Evolutionary conservation across 768 basidiomycete species (phyloP).

Genomic region (Dictyophora rubrovolvata): DNA sequence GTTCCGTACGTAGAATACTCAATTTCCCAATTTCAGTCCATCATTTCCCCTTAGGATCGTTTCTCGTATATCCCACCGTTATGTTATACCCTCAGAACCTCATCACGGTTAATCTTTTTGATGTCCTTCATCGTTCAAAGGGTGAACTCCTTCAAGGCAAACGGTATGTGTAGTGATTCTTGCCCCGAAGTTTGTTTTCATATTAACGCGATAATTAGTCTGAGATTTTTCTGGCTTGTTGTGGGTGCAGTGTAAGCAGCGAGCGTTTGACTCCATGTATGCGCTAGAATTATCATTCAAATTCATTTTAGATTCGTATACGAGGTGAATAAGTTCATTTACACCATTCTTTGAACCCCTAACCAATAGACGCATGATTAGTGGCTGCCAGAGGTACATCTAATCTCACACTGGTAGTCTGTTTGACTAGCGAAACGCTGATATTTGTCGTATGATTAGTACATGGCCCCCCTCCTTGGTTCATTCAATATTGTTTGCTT

Average conservation of each 20-base stretch:
- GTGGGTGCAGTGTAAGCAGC: slow-evolving; percentile 5
- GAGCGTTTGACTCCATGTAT: background rate
- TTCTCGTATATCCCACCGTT: slow-evolving; percentile 6
- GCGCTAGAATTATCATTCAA: background rate
- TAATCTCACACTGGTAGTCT: background rate
- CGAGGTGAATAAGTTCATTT: background rate
- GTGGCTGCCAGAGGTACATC: background rate
- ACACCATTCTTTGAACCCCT: background rate
- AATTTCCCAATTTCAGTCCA: background rate
- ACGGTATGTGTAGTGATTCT: background rate
- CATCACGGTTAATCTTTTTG: slow-evolving; percentile 2
- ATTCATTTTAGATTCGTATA: slow-evolving; percentile 1
- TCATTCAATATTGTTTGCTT: background rate
- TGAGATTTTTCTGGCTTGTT: slow-evolving; percentile 7
- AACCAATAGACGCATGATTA: background rate
- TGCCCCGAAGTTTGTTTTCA: background rate
- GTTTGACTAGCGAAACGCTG: background rate
- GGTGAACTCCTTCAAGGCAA: slow-evolving; percentile 5
- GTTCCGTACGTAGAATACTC: background rate
- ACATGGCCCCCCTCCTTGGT: background rate
- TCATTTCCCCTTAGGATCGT: background rate
- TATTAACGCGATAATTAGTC: background rate
- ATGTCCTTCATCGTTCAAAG: slow-evolving; percentile 2
- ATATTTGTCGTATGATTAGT: background rate
- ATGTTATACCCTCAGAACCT: slow-evolving; percentile 7